A percentile compares a stretch with the other conserved stretches of the same genome.
Evolutionary conservation across 2,329 filamentous ascomycete genomes (phyloP).

Genomic region (Emmonsiellopsis sp.): DNA sequence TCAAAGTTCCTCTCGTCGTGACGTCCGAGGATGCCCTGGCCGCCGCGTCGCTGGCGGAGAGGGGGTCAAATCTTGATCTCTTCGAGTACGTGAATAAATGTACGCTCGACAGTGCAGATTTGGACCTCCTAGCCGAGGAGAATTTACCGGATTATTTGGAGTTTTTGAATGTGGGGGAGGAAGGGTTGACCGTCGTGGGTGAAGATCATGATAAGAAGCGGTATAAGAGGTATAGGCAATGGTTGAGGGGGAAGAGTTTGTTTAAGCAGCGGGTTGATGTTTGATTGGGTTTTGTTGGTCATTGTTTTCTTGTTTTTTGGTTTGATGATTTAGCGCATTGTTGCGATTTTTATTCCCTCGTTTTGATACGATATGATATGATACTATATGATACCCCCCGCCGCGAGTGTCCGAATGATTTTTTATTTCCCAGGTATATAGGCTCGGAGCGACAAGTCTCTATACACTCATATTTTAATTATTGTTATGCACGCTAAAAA

Average conservation of each 20-base stretch:
- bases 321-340: background rate
- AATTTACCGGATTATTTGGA: conserved; percentile 67
- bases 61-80: conserved; percentile 53
- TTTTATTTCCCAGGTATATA: too few relatives aligned
- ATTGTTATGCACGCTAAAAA: too few relatives aligned
- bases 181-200: conserved; percentile 77
- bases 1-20: conserved; percentile 66
- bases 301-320: background rate
- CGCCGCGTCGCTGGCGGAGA: conserved; percentile 25
- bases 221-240: conserved; percentile 94
- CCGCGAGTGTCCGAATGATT: too few relatives aligned
- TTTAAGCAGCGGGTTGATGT: conserved; percentile 72
- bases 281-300: conserved; percentile 18
- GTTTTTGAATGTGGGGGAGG: conserved; percentile 66
- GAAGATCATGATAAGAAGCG: conserved; percentile 86
- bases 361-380: too few relatives aligned
- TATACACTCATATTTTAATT: too few relatives aligned
- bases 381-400: too few relatives aligned
- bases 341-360: too few relatives aligned
- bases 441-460: too few relatives aligned
- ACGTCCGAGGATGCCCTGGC: conserved; percentile 34
- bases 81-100: conserved; percentile 68
- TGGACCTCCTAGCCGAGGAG: conserved; percentile 44
- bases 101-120: conserved; percentile 49
- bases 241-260: conserved; percentile 87